Evolutionary conservation across 371 early-diverging fungal species (phyloP).

Genomic region (Lichtheimia hyalospora): DNA sequence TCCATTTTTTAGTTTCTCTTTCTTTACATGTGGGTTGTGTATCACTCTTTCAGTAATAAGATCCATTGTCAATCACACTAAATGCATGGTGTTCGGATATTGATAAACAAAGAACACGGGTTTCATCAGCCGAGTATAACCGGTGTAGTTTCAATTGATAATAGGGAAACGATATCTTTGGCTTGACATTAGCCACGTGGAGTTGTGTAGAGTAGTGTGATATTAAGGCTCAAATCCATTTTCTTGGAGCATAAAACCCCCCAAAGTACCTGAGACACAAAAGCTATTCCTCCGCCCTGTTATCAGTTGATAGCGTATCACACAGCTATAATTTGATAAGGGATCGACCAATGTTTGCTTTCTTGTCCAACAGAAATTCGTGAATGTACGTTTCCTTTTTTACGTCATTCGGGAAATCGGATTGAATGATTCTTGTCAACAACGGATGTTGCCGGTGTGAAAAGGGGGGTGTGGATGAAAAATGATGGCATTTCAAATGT

Average conservation of each 20-base stretch:
- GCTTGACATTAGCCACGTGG: no score
- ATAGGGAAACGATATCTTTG: no score
- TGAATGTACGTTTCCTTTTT: not conserved
- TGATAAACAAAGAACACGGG: no score
- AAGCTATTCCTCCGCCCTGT: not conserved
- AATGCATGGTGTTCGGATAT: no score
- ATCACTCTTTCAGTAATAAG: no score
- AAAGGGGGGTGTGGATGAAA: not conserved
- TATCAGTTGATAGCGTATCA: constrained; percentile 1
- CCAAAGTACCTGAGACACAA: not conserved
- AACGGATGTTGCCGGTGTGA: not conserved
- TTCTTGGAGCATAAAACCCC: not conserved
- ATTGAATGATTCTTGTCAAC: not conserved
- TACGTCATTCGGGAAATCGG: constrained; percentile 3
- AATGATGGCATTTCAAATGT: not conserved
- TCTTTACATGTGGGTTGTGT: no score
- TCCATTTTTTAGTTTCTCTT: no score
- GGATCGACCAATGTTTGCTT: constrained; percentile 1
- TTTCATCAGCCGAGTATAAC: no score
- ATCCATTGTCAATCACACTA: no score
- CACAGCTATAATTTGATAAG: not conserved
- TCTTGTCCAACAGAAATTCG: not conserved
- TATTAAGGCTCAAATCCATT: no score
- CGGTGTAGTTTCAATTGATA: no score
- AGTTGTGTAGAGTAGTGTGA: no score